These are phyloP conservation scores for Apiospora kogelbergensis DNA, from an alignment of 2,329 filamentous ascomycete species.

Conservation along the genomic window DNA sequence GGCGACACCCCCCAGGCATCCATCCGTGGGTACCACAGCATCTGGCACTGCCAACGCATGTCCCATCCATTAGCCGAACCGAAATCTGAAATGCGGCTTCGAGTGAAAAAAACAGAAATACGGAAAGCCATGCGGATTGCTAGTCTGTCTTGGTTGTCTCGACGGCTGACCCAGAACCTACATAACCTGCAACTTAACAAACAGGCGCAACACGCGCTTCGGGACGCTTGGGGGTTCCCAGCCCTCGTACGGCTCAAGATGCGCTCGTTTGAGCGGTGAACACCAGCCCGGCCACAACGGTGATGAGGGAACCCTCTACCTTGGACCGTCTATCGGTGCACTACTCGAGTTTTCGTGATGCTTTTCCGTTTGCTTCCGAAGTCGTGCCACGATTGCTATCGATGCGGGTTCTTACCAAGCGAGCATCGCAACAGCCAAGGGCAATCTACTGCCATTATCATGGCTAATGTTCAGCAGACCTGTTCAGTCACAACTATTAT, in stretches of 20 bases:
- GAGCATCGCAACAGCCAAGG: background rate
- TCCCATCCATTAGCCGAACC: background rate
- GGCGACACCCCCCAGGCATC: background rate
- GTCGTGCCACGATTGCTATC: background rate
- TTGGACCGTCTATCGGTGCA: background rate
- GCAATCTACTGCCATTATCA: background rate
- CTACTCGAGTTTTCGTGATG: background rate
- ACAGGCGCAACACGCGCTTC: background rate
- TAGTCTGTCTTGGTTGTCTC: background rate
- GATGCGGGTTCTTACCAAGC: background rate
- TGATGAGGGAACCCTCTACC: background rate
- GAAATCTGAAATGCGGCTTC: background rate
- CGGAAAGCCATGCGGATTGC: background rate
- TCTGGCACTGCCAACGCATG: constrained; percentile 1
- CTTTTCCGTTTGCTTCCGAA: background rate
- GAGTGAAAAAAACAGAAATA: background rate
- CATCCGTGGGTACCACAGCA: background rate
- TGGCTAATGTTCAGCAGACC: background rate
- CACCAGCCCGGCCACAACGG: background rate
- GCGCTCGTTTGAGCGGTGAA: background rate
- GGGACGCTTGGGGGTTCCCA: background rate
- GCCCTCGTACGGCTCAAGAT: background rate
- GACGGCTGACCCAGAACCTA: background rate
- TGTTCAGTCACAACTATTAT: background rate
- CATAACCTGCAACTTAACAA: background rate